Conservation (phyloP, 2,329 filamentous ascomycete genomes). For the Emmonsia crescens region DNA sequence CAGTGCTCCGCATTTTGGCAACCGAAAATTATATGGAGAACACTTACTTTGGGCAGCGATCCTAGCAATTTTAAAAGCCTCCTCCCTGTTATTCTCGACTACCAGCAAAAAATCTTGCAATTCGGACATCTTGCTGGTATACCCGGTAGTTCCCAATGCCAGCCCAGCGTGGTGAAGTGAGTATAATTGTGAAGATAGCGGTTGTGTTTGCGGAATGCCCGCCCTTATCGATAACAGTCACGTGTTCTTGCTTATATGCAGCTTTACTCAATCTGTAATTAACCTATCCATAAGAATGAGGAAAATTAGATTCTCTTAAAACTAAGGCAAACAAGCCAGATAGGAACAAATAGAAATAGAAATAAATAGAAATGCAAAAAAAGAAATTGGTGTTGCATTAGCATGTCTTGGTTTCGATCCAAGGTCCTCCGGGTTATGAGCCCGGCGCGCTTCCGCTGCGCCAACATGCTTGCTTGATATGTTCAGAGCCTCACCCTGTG, state of each 20-base stretch:
- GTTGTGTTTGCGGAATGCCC: not conserved
- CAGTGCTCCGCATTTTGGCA: not conserved
- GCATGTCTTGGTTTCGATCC: slow-evolving; percentile 10
- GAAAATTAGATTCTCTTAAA: too few species aligned
- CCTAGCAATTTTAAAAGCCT: slow-evolving; percentile 36
- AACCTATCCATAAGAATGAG: not conserved
- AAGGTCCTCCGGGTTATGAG: slow-evolving; percentile 27
- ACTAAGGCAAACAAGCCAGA: not conserved
- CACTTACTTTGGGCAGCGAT: slow-evolving; percentile 34
- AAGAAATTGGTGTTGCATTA: not conserved
- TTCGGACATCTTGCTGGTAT: slow-evolving; percentile 33
- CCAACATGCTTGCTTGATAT: slow-evolving; percentile 14
- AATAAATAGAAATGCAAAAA: not conserved
- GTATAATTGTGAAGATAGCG: not conserved
- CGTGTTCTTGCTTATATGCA: slow-evolving; percentile 11
- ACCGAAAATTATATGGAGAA: not conserved
- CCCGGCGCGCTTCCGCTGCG: slow-evolving; percentile 27
- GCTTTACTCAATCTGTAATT: not conserved
- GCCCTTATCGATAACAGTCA: slow-evolving; percentile 27
- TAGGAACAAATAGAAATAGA: not conserved
- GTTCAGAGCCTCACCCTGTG: too few species aligned
- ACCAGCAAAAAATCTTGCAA: slow-evolving; percentile 39
- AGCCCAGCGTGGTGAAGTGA: slow-evolving; percentile 1
- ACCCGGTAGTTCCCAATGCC: not conserved
- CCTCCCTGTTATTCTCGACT: slow-evolving; percentile 36